Percentiles rank a stretch among this genome's conserved stretches.
phyloP scores from a whole-genome alignment of 1,284 basidiomycete species.

The Athelia sp. region DNA sequence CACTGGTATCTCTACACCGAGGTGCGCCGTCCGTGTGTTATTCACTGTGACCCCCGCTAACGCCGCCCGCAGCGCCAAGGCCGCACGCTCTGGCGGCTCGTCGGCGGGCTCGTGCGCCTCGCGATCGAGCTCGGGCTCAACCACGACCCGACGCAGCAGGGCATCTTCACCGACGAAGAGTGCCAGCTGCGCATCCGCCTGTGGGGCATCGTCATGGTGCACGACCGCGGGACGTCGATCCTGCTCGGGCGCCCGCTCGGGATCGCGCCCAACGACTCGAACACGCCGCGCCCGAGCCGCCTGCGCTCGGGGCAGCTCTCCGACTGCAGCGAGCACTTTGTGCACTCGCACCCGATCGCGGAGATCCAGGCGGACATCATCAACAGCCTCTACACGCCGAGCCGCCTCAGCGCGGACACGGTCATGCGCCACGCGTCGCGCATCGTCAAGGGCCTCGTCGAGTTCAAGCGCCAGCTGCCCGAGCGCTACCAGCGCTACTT shows the following conservation, averaged over 20 bases:
- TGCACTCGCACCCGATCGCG: constrained; percentile 61
- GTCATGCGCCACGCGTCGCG: constrained; percentile 71
- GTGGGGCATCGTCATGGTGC: constrained; percentile 77
- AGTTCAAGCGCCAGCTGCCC: constrained; percentile 61
- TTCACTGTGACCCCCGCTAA: neutral
- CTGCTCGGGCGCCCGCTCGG: constrained; percentile 79
- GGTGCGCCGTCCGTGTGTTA: constrained; percentile 34
- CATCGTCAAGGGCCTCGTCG: constrained; percentile 69
- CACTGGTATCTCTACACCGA: constrained; percentile 87
- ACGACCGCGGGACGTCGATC: constrained; percentile 80
- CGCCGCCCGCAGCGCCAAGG: constrained; percentile 63
- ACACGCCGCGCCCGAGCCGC: constrained; percentile 64
- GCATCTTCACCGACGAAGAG: constrained; percentile 66
- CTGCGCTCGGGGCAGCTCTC: constrained; percentile 32
- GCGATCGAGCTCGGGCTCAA: constrained; percentile 78
- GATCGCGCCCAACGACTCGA: constrained; percentile 71
- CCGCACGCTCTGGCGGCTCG: constrained; percentile 76
- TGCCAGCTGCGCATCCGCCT: constrained; percentile 70
- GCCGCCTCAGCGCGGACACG: constrained; percentile 55
- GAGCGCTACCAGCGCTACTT: constrained; percentile 70
- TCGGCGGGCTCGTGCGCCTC: constrained; percentile 74
- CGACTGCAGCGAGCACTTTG: constrained; percentile 65
- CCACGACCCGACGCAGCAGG: constrained; percentile 64
- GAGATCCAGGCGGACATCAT: constrained; percentile 84
- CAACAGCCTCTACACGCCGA: constrained; percentile 74